Evolutionary conservation across 2,329 filamentous ascomycete species (phyloP).

Genomic region (Epichloe sibirici): DNA sequence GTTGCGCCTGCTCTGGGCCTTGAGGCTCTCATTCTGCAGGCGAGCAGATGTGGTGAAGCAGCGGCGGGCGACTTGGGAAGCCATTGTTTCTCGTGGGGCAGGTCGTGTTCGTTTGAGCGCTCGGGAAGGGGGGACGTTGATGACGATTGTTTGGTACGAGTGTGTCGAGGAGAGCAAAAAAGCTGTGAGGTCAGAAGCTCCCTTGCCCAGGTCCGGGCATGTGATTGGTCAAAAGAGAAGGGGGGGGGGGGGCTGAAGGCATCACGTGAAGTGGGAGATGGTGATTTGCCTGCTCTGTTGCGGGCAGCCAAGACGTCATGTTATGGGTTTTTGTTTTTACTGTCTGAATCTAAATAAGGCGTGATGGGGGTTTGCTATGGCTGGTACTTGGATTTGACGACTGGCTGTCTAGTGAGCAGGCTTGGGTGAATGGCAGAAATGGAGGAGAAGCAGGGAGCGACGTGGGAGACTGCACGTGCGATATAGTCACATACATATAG

Average conservation of each 20-base stretch:
- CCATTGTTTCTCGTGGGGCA: constrained; percentile 30
- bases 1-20: constrained; percentile 46
- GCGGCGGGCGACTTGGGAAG: constrained; percentile 43
- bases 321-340: not conserved
- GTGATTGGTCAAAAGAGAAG: not conserved
- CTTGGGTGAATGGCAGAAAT: too few species aligned
- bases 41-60: constrained; percentile 42
- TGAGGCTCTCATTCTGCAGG: constrained; percentile 36
- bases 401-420: too few species aligned
- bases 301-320: not conserved
- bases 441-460: too few species aligned
- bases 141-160: not conserved
- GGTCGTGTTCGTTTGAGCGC: constrained; percentile 4
- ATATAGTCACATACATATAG: too few species aligned
- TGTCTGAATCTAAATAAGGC: too few species aligned
- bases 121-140: too few species aligned
- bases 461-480: too few species aligned
- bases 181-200: not conserved
- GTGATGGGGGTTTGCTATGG: too few species aligned
- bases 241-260: not conserved
- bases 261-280: constrained; percentile 2
- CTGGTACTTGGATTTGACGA: too few species aligned
- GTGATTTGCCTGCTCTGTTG: too few species aligned
- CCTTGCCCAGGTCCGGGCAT: not conserved
- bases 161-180: not conserved